Evolutionary conservation across 202 grass and related monocot species (phyloP), one percentile per base, ranked within the genome.

Genomic region (Carex arenaria): DNA sequence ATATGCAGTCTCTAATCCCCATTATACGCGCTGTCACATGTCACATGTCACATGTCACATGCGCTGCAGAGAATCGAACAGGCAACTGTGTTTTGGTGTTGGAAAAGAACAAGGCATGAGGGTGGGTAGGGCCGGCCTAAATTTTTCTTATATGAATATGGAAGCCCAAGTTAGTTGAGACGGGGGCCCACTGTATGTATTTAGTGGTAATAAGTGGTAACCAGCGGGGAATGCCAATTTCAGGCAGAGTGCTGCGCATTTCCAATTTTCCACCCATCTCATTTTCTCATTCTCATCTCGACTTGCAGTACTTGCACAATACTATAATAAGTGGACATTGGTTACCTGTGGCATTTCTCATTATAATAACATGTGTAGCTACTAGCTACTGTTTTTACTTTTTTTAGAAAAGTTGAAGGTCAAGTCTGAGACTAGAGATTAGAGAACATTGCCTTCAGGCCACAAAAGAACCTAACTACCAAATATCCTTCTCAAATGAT

Each of bases 51-150:
- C 26, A 26, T 72, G 20, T 26, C 1, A 23, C 8, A 3, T 49
- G 1, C 1, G 10, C 40, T 8, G 22, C 70, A 74, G 43, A 52
- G 20, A 74, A 74, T 53, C 60, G 32, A 34, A 34, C 32, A 34
- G 43, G 17, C 10, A 53, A 67, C 63, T 53, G 18, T 22, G 62
- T 64, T 82, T 82, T 52, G 64, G 64, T 82, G 80, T 82, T 82
- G 80, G 80, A 55, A 82, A 82, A 82, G 80, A 67, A 67, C 80
- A 69, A 55, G 63, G 47, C 80, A 82, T 82, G 80, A 78, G 64
- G 42, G 14, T 10, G 40, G 80, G 26, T 26, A 1, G 26, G 26
- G 26, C 26, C 26, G 80, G 3, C 80, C 62, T 31, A 28, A 19
- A 40, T 1, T 82, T 82, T 67, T 67, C 51, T 67, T 49, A 57